These are phyloP conservation scores for Yamadazyma siamensis DNA, from an alignment of 1,139 yeast genomes.

Conservation along the genomic window DNA sequence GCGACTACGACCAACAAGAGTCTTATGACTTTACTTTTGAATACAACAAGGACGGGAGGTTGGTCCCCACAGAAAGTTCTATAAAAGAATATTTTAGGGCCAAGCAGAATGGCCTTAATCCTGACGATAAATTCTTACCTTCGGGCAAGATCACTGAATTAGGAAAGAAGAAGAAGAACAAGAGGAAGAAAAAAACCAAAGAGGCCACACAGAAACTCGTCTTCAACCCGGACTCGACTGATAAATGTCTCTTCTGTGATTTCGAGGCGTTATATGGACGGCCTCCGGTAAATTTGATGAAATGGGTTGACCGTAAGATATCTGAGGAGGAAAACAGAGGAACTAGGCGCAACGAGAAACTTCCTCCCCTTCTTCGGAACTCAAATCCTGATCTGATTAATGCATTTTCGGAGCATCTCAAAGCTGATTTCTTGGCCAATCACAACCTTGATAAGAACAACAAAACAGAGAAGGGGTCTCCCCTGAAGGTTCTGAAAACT, in stretches of 20 bases:
- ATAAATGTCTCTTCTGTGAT: conserved; percentile 16
- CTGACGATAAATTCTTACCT: conserved; percentile 6
- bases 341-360: conserved; percentile 1
- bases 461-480: no score
- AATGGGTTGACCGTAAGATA: conserved; percentile 6
- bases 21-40: conserved; percentile 46
- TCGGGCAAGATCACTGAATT: conserved; percentile 9
- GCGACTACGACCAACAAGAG: conserved; percentile 24
- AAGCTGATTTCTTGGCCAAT: no score
- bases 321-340: conserved; percentile 3
- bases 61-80: conserved; percentile 40
- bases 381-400: no score
- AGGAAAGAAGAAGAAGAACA: conserved; percentile 5
- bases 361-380: no score
- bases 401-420: no score
- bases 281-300: conserved; percentile 21
- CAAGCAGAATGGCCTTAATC: conserved; percentile 20
- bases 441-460: no score
- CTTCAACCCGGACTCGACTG: conserved; percentile 13
- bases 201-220: conserved; percentile 1
- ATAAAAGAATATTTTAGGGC: conserved; percentile 37
- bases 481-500: no score
- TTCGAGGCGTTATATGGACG: conserved; percentile 15
- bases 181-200: conserved; percentile 10
- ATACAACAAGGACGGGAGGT: conserved; percentile 40